Percentiles rank a stretch among this genome's conserved stretches.
Conservation (phyloP, 305 asterid genomes). For the Fraxinus velutina region DNA sequence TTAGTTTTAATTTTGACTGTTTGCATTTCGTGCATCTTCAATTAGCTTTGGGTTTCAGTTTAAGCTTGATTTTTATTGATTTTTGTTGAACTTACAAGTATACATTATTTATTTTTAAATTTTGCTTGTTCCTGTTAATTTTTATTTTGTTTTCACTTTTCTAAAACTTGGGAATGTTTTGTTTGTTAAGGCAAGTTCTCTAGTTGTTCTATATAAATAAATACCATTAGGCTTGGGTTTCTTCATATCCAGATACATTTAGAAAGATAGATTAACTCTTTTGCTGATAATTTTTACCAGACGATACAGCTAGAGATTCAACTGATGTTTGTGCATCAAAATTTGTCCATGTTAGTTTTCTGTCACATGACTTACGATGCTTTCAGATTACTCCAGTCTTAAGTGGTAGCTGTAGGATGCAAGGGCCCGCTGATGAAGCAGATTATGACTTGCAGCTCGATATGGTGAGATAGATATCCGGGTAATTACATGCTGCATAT, state of each 20-base stretch:
- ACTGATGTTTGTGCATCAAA: slow-evolving; percentile 9
- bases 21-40: not conserved
- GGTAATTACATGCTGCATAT: slow-evolving; percentile 43
- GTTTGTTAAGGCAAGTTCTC: not conserved
- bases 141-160: not conserved
- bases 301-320: not conserved
- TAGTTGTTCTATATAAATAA: not conserved
- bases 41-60: slow-evolving; percentile 10
- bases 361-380: not conserved
- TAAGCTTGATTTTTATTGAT: not conserved
- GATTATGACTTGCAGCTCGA: slow-evolving; percentile 41
- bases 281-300: not conserved
- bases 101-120: slow-evolving; percentile 19
- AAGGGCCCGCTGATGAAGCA: slow-evolving; percentile 49
- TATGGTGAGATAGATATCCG: slow-evolving; percentile 62
- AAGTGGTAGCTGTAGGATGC: slow-evolving; percentile 54
- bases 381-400: slow-evolving; percentile 49
- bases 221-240: slow-evolving; percentile 20
- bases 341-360: not conserved
- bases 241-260: not conserved
- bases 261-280: not conserved
- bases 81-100: slow-evolving; percentile 14
- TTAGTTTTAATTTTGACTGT: slow-evolving; percentile 11
- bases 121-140: not conserved
- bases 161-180: not conserved